phyloP scores from a whole-genome alignment of 257 asterid genomes.

The Euphrasia confusa region DNA sequence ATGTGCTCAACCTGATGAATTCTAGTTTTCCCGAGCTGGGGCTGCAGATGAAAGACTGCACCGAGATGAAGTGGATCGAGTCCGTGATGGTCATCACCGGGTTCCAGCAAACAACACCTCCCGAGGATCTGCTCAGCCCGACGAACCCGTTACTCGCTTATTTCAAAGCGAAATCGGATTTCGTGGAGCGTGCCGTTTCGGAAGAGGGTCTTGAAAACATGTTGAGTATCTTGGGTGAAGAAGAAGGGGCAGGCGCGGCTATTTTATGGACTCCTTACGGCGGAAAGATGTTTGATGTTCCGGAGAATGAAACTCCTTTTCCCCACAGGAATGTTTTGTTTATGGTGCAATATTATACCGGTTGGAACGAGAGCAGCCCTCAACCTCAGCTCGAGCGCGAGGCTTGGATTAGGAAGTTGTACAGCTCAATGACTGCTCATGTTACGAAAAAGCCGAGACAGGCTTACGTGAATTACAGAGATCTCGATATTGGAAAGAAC shows the following conservation, averaged over 20 bases:
- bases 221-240: conserved; percentile 40
- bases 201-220: conserved; percentile 52
- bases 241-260: conserved; percentile 41
- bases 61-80: conserved; percentile 26
- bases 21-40: conserved; percentile 4
- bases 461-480: conserved; percentile 42
- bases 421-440: conserved; percentile 48
- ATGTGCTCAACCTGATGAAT: too few relatives aligned
- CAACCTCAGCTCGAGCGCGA: conserved; percentile 35
- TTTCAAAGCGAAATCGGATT: too few relatives aligned
- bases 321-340: conserved; percentile 59
- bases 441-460: conserved; percentile 56
- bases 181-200: conserved; percentile 28
- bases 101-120: conserved; percentile 11
- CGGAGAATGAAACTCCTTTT: conserved; percentile 57
- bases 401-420: conserved; percentile 52
- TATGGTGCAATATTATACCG: conserved; percentile 37
- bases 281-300: conserved; percentile 55
- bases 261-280: conserved; percentile 57
- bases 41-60: not conserved
- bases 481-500: conserved; percentile 35
- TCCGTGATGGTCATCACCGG: not conserved
- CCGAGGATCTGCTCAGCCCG: conserved; percentile 3
- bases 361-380: conserved; percentile 40
- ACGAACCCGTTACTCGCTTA: too few relatives aligned